Base-by-base conservation (phyloP, 2,329 filamentous ascomycete genomes). In the Trichoderma polysporum region DNA sequence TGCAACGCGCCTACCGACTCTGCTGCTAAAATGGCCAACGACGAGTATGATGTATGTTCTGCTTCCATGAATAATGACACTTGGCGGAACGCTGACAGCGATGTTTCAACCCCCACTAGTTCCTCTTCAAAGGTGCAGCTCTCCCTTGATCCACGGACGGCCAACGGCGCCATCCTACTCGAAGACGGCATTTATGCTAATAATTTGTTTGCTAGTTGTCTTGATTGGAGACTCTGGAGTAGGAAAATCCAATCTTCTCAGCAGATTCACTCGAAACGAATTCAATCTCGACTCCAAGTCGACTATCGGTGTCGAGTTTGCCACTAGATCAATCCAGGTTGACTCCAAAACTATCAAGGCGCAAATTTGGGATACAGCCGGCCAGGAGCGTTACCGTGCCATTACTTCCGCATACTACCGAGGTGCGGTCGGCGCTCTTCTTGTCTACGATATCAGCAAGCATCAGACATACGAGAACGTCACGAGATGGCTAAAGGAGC, bases 251-350 rank as follows among this genome's bases (percentile, higher is more conserved):
- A 99, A 99, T 85, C 92, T 99, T 76, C 87, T 99, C 84, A 97
- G 94, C 84, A 92, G 96, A 83, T 99, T 99, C 88, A 98, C 95
- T 75, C 93, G 95, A 80, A 98, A 99, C 82, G 95, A 99, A 84
- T 99, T 99, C 91, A 98, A 98, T 84, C 88, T 98, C 73, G 95
- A 99, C 84, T 97, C 94, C 81, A 98, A 99, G 89, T 98, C 95
- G 71, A 99, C 95, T 75, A 99, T 99, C 83, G 95, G 95, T 76
- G 95, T 99, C 81, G 95, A 99, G 84, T 99, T 99, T 80, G 95
- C 96, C 75, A 99, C 95, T 74, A 90, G 95, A 71, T 97, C 93
- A 73, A 99, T 99, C 79, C 94, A 98, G 83, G 95, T 99, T 77
- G 95, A 99, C 83, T 91, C 92, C 78, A 99, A 99, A 88, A 99